phyloP scores from a whole-genome alignment of 805 yeast species.

The Crinitomyces ghanaensis region DNA sequence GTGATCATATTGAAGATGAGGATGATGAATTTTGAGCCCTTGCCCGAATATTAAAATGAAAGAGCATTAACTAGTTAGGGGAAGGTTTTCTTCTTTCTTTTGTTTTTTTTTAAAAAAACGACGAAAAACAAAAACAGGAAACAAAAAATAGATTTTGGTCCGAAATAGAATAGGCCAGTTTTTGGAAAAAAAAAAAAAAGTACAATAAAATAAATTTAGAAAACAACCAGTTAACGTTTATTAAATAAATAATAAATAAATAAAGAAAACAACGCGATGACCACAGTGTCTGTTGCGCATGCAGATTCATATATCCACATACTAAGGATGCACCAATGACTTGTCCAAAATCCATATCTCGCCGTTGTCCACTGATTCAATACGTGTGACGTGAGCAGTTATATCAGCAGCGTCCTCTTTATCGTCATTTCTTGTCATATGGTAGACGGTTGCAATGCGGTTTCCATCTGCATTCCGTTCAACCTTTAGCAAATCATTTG shows the following conservation, averaged over 20 bases:
- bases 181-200: too few species aligned
- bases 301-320: neutral
- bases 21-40: too few species aligned
- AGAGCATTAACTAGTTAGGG: too few species aligned
- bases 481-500: conserved; percentile 6
- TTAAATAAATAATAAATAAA: neutral
- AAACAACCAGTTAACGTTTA: too few species aligned
- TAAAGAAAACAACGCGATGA: neutral
- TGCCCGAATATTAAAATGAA: too few species aligned
- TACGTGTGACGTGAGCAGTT: conserved; percentile 14
- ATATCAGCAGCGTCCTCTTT: conserved; percentile 6
- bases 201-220: too few species aligned
- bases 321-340: conserved; percentile 11
- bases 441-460: conserved; percentile 7
- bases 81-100: too few species aligned
- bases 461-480: conserved; percentile 4
- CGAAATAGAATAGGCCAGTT: too few species aligned
- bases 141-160: too few species aligned
- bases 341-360: conserved; percentile 21
- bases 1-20: too few species aligned
- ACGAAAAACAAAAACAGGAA: too few species aligned
- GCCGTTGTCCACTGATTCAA: conserved; percentile 20
- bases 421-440: conserved; percentile 2
- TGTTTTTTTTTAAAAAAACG: too few species aligned
- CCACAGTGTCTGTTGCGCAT: neutral